Evolutionary conservation across 23 red algal genomes (phyloP), one percentile per base, ranked within the genome.

Genomic region (Gracilaria caudata): DNA sequence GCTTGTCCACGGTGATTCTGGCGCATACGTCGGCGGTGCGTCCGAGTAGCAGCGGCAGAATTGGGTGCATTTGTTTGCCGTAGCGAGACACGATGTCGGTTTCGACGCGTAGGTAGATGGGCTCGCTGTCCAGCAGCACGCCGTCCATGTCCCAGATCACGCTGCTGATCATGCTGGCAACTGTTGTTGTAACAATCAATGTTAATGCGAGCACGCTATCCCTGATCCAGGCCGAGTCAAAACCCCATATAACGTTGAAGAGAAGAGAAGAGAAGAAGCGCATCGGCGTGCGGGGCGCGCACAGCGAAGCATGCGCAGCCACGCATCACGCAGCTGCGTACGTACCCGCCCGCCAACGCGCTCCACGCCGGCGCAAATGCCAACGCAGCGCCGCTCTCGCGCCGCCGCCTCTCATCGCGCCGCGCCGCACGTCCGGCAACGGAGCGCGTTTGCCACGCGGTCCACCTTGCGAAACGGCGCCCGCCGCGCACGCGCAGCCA

Each of bases 101-200:
- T 73, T 93, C 90, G 44, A 93, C 90, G 34, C 51, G 34, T 12
- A 83, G 58, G 86, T 93, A 94, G 54, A 98, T 80, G 23, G 83
- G 78, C 80, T 98, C 96, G 34, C 73, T 94, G 81, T 98, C 96
- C 36, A 93, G 87, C 11, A 98, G 84, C 39, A 92, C 88, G 43
- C 96, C 96, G 77, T 98, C 96, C 96, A 98, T 98, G 54, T 98
- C 96, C 73, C 93, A 98, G 39, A 98, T 83, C 17, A 98, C 95
- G 46, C 85, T 93, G 10, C 46, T 44, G 73, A 88, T 78, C 6
- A 19, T 33, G 70, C n/a, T n/a, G n/a, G n/a, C n/a, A n/a, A n/a
- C n/a, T n/a, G n/a, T n/a, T n/a, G n/a, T n/a, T n/a, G n/a, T n/a
- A n/a, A n/a, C n/a, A n/a, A n/a, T n/a, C n/a, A n/a, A n/a, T n/a